phyloP scores from a whole-genome alignment of 2,329 filamentous ascomycete species.

The Cordyceps farinosa region DNA sequence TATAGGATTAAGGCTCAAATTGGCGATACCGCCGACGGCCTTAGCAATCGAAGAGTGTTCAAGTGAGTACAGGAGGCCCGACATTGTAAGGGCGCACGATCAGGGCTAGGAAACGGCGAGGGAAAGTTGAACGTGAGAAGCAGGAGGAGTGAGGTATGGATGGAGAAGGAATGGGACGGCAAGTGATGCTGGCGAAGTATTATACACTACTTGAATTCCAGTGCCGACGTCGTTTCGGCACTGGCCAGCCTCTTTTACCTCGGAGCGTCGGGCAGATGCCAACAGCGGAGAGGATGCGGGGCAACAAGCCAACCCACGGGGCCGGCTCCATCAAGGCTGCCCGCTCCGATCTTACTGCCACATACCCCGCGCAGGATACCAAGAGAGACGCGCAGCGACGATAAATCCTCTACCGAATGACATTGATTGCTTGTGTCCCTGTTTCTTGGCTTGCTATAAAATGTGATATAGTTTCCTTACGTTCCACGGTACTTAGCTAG shows the following conservation, averaged over 20 bases:
- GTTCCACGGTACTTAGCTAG: too few species aligned
- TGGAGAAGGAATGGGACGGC: not conserved
- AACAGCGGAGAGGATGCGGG: not conserved
- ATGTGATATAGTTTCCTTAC: too few species aligned
- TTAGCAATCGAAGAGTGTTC: conserved; percentile 9
- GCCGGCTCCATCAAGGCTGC: not conserved
- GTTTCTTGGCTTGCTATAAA: too few species aligned
- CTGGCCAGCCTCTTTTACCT: conserved; percentile 1
- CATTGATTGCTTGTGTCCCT: too few species aligned
- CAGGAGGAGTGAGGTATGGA: not conserved
- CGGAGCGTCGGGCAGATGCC: not conserved
- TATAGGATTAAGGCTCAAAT: conserved; percentile 6
- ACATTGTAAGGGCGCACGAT: conserved; percentile 1
- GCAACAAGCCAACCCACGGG: not conserved
- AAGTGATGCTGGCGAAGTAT: not conserved
- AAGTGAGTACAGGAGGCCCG: conserved; percentile 5
- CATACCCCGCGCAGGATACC: too few species aligned
- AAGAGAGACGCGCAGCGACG: too few species aligned
- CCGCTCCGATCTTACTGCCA: not conserved
- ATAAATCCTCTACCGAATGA: too few species aligned
- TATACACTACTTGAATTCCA: not conserved
- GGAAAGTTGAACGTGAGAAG: not conserved
- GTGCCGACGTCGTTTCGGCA: not conserved
- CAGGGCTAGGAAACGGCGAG: not conserved
- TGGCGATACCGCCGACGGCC: not conserved